Base-by-base conservation (phyloP, 2,329 filamentous ascomycete species). In the Claviceps digitariae region DNA sequence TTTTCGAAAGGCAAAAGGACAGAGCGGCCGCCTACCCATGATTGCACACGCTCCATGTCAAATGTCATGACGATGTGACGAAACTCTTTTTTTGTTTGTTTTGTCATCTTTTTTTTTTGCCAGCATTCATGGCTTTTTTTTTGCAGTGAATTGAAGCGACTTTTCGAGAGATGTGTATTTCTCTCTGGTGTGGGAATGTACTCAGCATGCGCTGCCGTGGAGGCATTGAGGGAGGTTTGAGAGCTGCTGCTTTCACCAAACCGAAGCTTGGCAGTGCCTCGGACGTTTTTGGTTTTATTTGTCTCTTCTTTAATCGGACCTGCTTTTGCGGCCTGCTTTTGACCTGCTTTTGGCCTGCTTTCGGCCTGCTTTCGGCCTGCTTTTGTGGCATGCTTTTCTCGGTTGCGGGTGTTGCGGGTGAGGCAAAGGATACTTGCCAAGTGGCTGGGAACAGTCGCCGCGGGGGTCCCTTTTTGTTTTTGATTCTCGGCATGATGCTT, bases 11-110 rank as follows among this genome's bases (percentile, higher is more conserved):
- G 17, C 62, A 61, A 48, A 60, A 56, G 41, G 57, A 51, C 9
- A n/a, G 54, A 3, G 55, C 60, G 52, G 56, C 63, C 31, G 65
- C 61, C 41, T 69, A 69, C 54, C 67, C 67, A 53, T 69, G 63
- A 62, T 38, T 10, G 36, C 5, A 25, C 44, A 46, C 27, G 27
- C 25, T 38, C 2, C 23, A 44, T 25, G 41, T 44, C 34, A 38
- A 13, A 44, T 25, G 41, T 44, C 34, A 38, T 44, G 41, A 44
- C 41, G 41, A 44, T 25, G 20, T 56, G 12, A 59, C 53, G 57
- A 58, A 36, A 13, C 45, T n/a, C 36, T n/a, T 41, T 41, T 41
- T 4, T 38, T n/a, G n/a, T 3, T 38, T 38, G 34, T 38, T 38
- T 25, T 44, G 8, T 43, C 25, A n/a, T 23, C 13, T 2, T 17